A percentile compares a stretch with the other conserved stretches of the same genome.
phyloP scores from a whole-genome alignment of 2,329 filamentous ascomycete genomes.

The Penicillium olsonii region DNA sequence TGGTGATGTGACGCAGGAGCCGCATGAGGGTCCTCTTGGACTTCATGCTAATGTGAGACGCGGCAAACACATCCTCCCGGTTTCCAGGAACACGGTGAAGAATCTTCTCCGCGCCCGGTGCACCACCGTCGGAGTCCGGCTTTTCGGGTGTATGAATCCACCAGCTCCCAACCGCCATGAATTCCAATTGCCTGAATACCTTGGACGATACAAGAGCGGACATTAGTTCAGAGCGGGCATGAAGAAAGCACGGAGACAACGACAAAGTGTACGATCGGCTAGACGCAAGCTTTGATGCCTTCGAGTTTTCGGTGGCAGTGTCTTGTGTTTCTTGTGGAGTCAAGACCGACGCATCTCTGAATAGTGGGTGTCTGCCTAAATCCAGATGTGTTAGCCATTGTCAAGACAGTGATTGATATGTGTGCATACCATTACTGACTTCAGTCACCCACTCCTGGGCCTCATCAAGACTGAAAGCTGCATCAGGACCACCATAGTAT shows the following conservation, averaged over 20 bases:
- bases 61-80: slow-evolving; percentile 86
- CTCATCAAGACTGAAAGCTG: slow-evolving; percentile 81
- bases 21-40: slow-evolving; percentile 90
- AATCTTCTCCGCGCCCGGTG: slow-evolving; percentile 26
- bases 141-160: slow-evolving; percentile 63
- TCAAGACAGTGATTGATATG: slow-evolving; percentile 9
- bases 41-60: slow-evolving; percentile 71
- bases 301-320: background rate
- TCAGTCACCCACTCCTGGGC: slow-evolving; percentile 70
- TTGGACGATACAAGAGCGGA: slow-evolving; percentile 83
- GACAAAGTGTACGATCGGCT: slow-evolving; percentile 80
- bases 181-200: slow-evolving; percentile 87
- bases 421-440: slow-evolving; percentile 40
- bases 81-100: slow-evolving; percentile 80
- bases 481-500: slow-evolving; percentile 85
- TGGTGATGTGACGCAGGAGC: slow-evolving; percentile 83
- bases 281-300: slow-evolving; percentile 35
- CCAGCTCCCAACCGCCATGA: slow-evolving; percentile 89
- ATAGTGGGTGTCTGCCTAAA: slow-evolving; percentile 36
- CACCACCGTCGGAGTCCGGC: slow-evolving; percentile 11
- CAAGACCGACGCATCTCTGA: slow-evolving; percentile 42
- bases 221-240: slow-evolving; percentile 76
- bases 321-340: slow-evolving; percentile 19
- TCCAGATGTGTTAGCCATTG: slow-evolving; percentile 21
- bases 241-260: slow-evolving; percentile 82